phyloP scores from a whole-genome alignment of 345 rosid genomes.

The Jatropha curcas region DNA sequence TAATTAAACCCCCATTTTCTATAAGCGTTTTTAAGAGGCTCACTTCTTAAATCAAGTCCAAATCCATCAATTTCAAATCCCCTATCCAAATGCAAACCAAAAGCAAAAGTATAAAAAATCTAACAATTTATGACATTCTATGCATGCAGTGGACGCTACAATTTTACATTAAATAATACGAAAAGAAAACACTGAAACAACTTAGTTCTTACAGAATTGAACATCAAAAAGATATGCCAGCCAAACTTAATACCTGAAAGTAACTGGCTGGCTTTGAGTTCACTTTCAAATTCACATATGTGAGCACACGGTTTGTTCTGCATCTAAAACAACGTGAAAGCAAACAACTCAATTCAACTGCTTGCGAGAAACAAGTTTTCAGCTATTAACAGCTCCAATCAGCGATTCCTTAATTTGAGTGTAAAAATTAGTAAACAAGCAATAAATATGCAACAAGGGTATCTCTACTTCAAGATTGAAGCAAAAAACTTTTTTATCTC shows the following conservation, averaged over 20 bases:
- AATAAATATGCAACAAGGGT: neutral
- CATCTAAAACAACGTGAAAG: slow-evolving; percentile 1
- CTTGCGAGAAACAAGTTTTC: neutral
- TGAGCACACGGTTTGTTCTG: slow-evolving; percentile 48
- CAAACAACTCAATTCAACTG: neutral
- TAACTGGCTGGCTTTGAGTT: slow-evolving; percentile 31
- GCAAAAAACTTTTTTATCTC: too few species aligned
- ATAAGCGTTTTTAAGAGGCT: neutral
- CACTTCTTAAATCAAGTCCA: neutral
- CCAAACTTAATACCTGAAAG: slow-evolving; percentile 38
- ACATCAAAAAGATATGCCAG: neutral
- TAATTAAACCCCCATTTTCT: neutral
- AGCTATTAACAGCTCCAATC: neutral
- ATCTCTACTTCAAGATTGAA: neutral
- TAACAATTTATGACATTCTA: neutral
- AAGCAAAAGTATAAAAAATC: neutral
- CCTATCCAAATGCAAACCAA: neutral
- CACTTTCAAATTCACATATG: slow-evolving; percentile 33
- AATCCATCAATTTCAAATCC: neutral
- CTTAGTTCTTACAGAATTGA: neutral
- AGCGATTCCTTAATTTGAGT: neutral
- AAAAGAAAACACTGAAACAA: neutral
- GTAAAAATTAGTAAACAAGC: neutral
- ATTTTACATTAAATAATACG: neutral
- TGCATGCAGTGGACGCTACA: neutral